Evolutionary conservation across 1,139 yeast species (phyloP), one percentile per base, ranked within the genome.

Genomic region (Yamadazyma epiphylla): DNA sequence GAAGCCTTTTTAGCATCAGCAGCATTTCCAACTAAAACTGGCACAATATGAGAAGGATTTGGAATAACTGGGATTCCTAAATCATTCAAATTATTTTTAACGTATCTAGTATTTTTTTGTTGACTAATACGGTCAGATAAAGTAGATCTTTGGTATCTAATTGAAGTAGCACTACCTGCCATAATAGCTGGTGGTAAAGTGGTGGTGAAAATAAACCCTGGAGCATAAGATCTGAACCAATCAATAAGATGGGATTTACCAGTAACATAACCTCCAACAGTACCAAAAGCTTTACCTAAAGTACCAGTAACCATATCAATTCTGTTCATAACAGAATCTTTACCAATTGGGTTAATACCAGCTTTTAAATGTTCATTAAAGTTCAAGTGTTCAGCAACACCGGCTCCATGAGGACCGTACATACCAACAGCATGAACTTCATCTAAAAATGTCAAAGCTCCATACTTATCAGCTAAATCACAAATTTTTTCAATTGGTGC

Each of bases 371-470:
- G 95, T 38, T 80, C 78, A 28, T 85, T 85, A 50, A 87, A 89
- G 60, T 91, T 85, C 51, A 84, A 70, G 57, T 91, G 98, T 61
- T 94, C 98, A 29, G 97, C 96, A 33, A 91, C 97, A 64, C 99
- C 99, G 25, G 96, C 98, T 51, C 99, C 99, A 51, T 86, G 96
- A 38, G 98, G 97, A 51, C 98, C 98, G 57, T 91, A 91, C 83
- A 91, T 77, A 34, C 99, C 99, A 31, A 94, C 97, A 25, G 98
- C 97, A 54, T 91, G 99, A 27, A 91, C 99, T 61, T 91, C 99
- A 58, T 91, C 99, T 55, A 94, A 71, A 60, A 91, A 91, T 26
- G 99, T 91, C 49, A 91, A 64, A 25, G 97, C 97, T 39, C 97
- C 97, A 57, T 94, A 91, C 62, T 91, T 88, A 35, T 89, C 96